Percentiles rank a stretch among this genome's conserved stretches.
Evolutionary conservation across 2,329 filamentous ascomycete species (phyloP).

Genomic region (Zelopaecilomyces penicillatus): DNA sequence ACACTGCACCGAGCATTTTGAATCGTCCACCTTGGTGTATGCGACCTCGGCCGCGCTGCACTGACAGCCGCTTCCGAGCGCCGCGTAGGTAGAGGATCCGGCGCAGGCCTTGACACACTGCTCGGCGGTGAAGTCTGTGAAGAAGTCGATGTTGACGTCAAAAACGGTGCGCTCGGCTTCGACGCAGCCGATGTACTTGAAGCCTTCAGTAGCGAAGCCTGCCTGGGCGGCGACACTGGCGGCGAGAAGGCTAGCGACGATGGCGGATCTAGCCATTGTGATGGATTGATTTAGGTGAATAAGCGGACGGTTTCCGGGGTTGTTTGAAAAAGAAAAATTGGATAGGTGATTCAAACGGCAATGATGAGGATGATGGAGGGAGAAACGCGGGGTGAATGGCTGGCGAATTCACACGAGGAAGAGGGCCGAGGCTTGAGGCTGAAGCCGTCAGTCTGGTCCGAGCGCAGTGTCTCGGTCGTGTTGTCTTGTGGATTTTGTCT

Average conservation of each 20-base stretch:
- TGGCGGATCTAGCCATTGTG: constrained; percentile 11
- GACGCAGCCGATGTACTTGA: constrained; percentile 22
- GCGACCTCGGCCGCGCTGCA: constrained; percentile 10
- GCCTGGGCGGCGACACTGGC: constrained; percentile 14
- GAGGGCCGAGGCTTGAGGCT: too few species aligned
- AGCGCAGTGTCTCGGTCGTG: too few species aligned
- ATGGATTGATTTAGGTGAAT: too few species aligned
- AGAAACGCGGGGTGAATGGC: too few species aligned
- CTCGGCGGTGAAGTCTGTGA: constrained; percentile 11
- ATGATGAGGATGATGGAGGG: too few species aligned
- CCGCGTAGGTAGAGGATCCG: constrained; percentile 13
- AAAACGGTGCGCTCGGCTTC: constrained; percentile 13
- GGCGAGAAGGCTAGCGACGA: constrained; percentile 17
- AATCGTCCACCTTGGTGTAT: constrained; percentile 13
- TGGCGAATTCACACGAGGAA: too few species aligned
- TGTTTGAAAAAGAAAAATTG: too few species aligned
- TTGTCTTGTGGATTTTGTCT: too few species aligned
- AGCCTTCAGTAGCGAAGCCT: constrained; percentile 10
- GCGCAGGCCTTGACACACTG: constrained; percentile 15
- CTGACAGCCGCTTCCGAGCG: constrained; percentile 16
- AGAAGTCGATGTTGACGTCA: constrained; percentile 9
- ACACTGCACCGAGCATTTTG: constrained; percentile 15
- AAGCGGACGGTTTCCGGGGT: too few species aligned
- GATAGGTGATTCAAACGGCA: too few species aligned
- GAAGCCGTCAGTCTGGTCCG: too few species aligned